These are phyloP conservation scores for Saccharomycopsis capsularis DNA, from an alignment of 805 yeast genomes.

Conservation along the genomic window DNA sequence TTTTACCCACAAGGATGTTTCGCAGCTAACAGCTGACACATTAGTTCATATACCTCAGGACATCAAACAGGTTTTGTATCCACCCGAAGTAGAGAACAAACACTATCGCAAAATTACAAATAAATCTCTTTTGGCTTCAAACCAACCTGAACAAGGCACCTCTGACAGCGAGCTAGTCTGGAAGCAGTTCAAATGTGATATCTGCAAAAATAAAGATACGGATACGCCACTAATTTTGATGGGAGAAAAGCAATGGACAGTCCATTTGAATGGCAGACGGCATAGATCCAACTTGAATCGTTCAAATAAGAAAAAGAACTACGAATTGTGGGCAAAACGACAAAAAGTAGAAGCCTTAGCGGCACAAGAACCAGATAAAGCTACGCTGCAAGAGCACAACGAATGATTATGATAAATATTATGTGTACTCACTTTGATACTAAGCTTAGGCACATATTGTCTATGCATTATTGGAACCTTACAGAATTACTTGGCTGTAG, in stretches of 20 bases:
- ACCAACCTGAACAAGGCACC: conserved; percentile 10
- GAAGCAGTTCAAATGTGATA: conserved; percentile 62
- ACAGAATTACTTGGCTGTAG: neutral
- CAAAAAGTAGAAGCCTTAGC: neutral
- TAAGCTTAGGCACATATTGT: neutral
- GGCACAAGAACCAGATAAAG: neutral
- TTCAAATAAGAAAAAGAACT: conserved; percentile 45
- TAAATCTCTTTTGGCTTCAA: neutral
- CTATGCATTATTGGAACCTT: neutral
- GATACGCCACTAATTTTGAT: conserved; percentile 51
- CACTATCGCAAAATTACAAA: neutral
- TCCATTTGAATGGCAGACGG: conserved; percentile 60
- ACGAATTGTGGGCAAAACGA: conserved; percentile 36
- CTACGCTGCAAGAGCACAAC: no score
- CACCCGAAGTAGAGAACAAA: neutral
- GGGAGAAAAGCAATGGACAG: conserved; percentile 64
- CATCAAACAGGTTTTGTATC: neutral
- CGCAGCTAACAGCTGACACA: neutral
- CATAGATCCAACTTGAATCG: conserved; percentile 51
- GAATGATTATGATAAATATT: no score
- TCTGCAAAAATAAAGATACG: conserved; percentile 52
- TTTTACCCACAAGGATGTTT: conserved; percentile 23
- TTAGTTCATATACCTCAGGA: conserved; percentile 6
- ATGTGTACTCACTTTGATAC: no score
- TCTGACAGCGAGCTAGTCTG: conserved; percentile 33